These are phyloP conservation scores for Eucalyptus leucophloia DNA, from an alignment of 345 rosid genomes.

Conservation along the genomic window DNA sequence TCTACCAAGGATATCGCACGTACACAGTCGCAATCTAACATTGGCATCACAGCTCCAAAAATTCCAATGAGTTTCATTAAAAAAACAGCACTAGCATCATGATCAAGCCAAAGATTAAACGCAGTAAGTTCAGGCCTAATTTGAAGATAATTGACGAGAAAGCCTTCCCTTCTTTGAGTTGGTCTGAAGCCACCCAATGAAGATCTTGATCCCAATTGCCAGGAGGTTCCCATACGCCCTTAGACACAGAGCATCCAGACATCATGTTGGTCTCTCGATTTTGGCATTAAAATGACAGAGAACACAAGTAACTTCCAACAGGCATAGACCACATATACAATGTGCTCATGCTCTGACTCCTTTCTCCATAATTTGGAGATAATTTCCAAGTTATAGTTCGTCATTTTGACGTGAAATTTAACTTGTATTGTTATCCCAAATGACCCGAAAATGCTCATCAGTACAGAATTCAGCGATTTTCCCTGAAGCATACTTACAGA, in stretches of 20 bases:
- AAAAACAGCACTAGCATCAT: neutral
- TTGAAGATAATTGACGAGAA: neutral
- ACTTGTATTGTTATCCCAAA: neutral
- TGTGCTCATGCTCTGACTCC: too few relatives aligned
- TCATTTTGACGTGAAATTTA: too few relatives aligned
- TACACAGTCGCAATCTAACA: neutral
- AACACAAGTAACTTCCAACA: neutral
- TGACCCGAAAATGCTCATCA: neutral
- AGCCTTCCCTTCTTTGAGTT: neutral
- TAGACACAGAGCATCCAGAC: neutral
- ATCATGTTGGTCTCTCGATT: neutral
- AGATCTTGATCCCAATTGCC: neutral
- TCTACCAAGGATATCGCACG: neutral
- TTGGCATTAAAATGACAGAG: neutral
- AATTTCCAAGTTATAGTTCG: too few relatives aligned
- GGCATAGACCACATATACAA: neutral
- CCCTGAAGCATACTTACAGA: neutral
- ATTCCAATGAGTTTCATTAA: neutral
- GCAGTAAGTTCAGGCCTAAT: neutral
- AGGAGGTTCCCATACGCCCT: neutral
- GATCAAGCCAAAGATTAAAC: neutral
- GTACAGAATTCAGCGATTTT: neutral
- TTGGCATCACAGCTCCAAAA: neutral
- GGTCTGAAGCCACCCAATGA: neutral
- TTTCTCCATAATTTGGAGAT: neutral